Evolutionary conservation across 2,329 filamentous ascomycete genomes (phyloP).

Genomic region (Pseudogymnoascus sp.): DNA sequence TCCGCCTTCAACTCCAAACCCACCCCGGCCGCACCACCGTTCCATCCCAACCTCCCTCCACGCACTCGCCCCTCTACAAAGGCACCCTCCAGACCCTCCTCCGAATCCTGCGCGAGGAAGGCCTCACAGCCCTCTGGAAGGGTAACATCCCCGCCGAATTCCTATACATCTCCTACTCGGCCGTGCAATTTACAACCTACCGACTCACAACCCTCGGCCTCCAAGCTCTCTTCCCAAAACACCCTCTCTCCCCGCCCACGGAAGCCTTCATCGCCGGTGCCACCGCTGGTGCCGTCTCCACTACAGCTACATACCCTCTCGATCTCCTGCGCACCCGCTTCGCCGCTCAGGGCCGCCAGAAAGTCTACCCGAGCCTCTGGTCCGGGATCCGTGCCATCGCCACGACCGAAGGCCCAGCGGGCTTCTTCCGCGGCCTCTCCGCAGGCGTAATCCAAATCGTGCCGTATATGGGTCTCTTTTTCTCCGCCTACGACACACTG

Average conservation of each 20-base stretch:
- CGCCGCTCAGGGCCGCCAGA: conserved; percentile 79
- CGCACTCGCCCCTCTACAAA: conserved; percentile 52
- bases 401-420: conserved; percentile 62
- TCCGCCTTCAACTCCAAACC: conserved; percentile 87
- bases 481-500: conserved; percentile 76
- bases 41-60: conserved; percentile 57
- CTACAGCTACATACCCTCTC: conserved; percentile 79
- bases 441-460: conserved; percentile 82
- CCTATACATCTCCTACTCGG: conserved; percentile 86
- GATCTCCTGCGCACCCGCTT: conserved; percentile 91
- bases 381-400: conserved; percentile 65
- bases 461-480: conserved; percentile 96
- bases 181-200: conserved; percentile 84
- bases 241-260: conserved; percentile 52
- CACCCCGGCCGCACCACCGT: conserved; percentile 50
- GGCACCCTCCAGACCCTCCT: conserved; percentile 69
- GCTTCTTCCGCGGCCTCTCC: conserved; percentile 81
- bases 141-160: conserved; percentile 93
- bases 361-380: conserved; percentile 67
- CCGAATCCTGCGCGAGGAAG: conserved; percentile 72
- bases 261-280: conserved; percentile 82
- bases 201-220: conserved; percentile 64
- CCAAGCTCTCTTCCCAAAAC: conserved; percentile 28
- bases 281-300: conserved; percentile 71
- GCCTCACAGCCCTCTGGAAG: conserved; percentile 86